Percentiles rank a stretch among this genome's conserved stretches.
Conservation (phyloP, 2,329 filamentous ascomycete species). For the Hypoxylon sp. region DNA sequence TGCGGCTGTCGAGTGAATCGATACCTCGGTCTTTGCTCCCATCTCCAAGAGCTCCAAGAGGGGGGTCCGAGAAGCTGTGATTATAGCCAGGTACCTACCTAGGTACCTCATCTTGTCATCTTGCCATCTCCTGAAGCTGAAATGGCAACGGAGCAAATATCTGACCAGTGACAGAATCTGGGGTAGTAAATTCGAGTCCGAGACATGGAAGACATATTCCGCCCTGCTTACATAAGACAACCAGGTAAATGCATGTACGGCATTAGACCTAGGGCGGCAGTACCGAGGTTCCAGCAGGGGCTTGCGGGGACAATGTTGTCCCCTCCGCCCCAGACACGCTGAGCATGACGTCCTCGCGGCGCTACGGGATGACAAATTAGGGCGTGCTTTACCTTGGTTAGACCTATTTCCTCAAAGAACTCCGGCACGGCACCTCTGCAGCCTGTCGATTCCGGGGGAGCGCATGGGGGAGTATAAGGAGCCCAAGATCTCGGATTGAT, state of each 20-base stretch:
- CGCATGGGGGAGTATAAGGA: not conserved
- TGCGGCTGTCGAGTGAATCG: not conserved
- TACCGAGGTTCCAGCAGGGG: constrained; percentile 18
- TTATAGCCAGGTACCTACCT: not conserved
- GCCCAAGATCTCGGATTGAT: not conserved
- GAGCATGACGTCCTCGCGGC: constrained; percentile 1
- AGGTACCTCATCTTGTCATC: not conserved
- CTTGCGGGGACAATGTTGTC: constrained; percentile 27
- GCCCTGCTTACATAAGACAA: not conserved
- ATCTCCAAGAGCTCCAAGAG: not conserved
- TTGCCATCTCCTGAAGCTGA: not conserved
- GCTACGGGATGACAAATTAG: constrained; percentile 25
- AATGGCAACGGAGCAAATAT: not conserved
- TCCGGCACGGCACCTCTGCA: not conserved
- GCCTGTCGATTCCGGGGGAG: not conserved
- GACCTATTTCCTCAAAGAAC: not conserved
- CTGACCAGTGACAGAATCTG: not conserved
- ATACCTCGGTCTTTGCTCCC: not conserved
- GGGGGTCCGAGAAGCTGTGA: not conserved
- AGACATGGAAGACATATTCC: not conserved
- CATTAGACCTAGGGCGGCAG: not conserved
- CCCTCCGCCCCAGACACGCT: too few species aligned
- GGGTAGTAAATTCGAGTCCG: not conserved
- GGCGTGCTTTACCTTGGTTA: not conserved
- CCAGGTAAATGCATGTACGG: not conserved